Conservation (phyloP, 352 stramenopile genomes). For the Phytopythium sindhum region DNA sequence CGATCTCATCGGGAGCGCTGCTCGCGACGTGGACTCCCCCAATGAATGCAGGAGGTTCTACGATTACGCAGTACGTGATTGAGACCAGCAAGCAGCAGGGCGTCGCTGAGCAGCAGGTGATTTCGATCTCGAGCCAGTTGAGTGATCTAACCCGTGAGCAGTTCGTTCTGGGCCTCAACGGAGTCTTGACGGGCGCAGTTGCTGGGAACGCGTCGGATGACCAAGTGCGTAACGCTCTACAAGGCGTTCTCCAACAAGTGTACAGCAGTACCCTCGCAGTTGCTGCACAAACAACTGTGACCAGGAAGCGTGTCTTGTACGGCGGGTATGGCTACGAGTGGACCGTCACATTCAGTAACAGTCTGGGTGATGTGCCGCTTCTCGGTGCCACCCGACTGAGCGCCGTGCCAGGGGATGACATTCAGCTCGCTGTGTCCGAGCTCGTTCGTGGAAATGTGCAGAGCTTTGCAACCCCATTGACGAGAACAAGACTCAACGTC, state of each 20-base stretch:
- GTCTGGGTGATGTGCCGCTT: slow-evolving; percentile 46
- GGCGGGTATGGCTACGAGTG: slow-evolving; percentile 66
- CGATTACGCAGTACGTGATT: slow-evolving; percentile 43
- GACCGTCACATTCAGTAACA: slow-evolving; percentile 59
- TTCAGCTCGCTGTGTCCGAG: slow-evolving; percentile 19
- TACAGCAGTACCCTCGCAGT: background rate
- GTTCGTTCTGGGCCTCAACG: slow-evolving; percentile 30
- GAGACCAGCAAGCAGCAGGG: slow-evolving; percentile 63
- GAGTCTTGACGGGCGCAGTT: slow-evolving; percentile 16
- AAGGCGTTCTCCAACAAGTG: background rate
- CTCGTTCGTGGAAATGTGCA: slow-evolving; percentile 23
- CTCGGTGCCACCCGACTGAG: slow-evolving; percentile 13
- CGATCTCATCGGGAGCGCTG: slow-evolving; percentile 29
- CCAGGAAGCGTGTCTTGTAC: slow-evolving; percentile 39
- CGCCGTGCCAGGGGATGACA: slow-evolving; percentile 3
- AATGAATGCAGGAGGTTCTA: slow-evolving; percentile 44
- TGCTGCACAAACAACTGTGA: slow-evolving; percentile 23
- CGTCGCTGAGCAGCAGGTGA: slow-evolving; percentile 53
- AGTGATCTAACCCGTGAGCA: slow-evolving; percentile 25
- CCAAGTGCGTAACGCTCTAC: slow-evolving; percentile 18
- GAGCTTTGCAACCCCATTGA: slow-evolving; percentile 15
- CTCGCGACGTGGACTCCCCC: slow-evolving; percentile 52
- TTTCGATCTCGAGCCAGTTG: slow-evolving; percentile 38
- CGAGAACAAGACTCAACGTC: slow-evolving; percentile 24
- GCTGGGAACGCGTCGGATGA: slow-evolving; percentile 38